phyloP scores from a whole-genome alignment of 345 rosid genomes.

The Gossypium ekmanianum region DNA sequence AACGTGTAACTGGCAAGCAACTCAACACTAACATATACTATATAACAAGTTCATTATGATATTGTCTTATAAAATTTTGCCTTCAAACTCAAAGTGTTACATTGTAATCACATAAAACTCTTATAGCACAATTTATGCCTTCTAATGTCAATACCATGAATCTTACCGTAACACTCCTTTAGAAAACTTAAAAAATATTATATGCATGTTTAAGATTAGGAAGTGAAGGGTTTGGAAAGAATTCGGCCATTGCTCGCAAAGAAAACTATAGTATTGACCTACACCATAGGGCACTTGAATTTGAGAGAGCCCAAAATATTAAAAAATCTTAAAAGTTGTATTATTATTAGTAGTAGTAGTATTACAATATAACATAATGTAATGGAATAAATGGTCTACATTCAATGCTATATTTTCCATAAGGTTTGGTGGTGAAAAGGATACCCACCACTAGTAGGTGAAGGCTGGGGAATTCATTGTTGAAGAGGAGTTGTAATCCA shows the following conservation, averaged over 20 bases:
- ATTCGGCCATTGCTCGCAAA: slow-evolving; percentile 29
- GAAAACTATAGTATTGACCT: slow-evolving; percentile 11
- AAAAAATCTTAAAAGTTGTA: slow-evolving; percentile 30
- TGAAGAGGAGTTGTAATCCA: slow-evolving; percentile 95
- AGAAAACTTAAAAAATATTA: slow-evolving; percentile 3
- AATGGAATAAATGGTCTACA: slow-evolving; percentile 15
- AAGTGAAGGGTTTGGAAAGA: slow-evolving; percentile 16
- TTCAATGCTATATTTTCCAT: slow-evolving; percentile 37
- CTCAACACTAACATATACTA: too few relatives aligned
- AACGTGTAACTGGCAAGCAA: too few relatives aligned
- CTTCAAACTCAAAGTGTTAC: too few relatives aligned
- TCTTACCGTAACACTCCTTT: too few relatives aligned
- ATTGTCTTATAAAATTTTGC: too few relatives aligned
- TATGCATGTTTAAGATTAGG: slow-evolving; percentile 16
- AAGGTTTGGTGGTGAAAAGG: slow-evolving; percentile 87
- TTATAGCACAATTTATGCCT: too few relatives aligned
- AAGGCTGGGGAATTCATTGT: slow-evolving; percentile 43
- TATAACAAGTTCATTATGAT: too few relatives aligned
- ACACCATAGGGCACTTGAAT: slow-evolving; percentile 49
- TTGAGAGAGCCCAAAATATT: slow-evolving; percentile 46
- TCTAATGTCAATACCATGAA: too few relatives aligned
- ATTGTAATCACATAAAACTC: too few relatives aligned
- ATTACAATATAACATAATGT: neutral
- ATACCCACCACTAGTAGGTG: slow-evolving; percentile 67
- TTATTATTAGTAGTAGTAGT: neutral